Base-by-base conservation (phyloP, 2,329 filamentous ascomycete genomes). In the Aspergillus sergii region DNA sequence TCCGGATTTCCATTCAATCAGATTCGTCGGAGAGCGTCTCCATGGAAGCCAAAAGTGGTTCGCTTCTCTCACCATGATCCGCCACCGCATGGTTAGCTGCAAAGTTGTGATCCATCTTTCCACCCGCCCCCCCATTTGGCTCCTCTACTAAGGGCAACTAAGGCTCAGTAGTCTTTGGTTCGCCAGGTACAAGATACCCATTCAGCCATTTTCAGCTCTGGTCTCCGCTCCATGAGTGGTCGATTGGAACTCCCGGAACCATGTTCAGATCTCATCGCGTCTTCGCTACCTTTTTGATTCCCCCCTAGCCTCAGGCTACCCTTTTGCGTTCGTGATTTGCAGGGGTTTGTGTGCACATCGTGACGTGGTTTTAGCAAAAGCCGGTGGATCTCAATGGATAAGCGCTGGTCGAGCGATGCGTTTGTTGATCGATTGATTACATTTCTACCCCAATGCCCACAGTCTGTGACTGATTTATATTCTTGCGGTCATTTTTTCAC, bases 201-300 rank as follows among this genome's bases (percentile, higher is more conserved):
- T 61, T 41, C 62, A 64, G 34, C 58, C 58, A 39, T 59, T 28
- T 21, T 59, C 54, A 62, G 56, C 46, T 59, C 58, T n/a, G 36
- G 58, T 48, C 48, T 21, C 32, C 34, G 46, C 48, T 54, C 58
- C 48, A 34, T 45, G 57, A 62, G 43, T 58, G 58, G 57, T 57
- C 56, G 36, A 54, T 51, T 51, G 48, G 28, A 12, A 61, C 58
- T 51, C 32, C 50, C 62, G 46, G 56, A 61, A 60, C 64, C 62
- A 64, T 60, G 63, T 45, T 65, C 48, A 58, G 60, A 66, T 66
- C 65, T 64, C 63, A 65, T 65, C 58, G 60, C 51, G 51, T 51
- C 54, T 28, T 59, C 54, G 28, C 50, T 55, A 28, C 36, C 26
- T 48, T 58, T 60, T 64, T 64, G 6, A 19, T 19, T 10, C 23